Percentiles rank a stretch among this genome's conserved stretches.
These are phyloP conservation scores for Trichophyton verrucosum DNA, from an alignment of 2,329 filamentous ascomycete genomes.

Conservation along the genomic window DNA sequence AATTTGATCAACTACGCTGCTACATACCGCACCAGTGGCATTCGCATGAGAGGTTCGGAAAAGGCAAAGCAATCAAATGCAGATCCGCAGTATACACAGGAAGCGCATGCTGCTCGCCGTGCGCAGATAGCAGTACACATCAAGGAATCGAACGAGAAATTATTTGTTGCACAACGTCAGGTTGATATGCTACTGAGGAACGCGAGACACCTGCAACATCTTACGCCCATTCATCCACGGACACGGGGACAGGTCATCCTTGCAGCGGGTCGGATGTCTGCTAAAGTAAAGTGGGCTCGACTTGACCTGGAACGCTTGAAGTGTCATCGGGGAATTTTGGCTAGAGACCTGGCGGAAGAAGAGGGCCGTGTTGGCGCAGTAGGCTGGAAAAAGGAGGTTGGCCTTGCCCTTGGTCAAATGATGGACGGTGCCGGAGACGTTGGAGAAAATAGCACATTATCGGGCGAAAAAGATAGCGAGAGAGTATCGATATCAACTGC, in stretches of 20 bases:
- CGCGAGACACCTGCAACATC: constrained; percentile 73
- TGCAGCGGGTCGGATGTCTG: constrained; percentile 70
- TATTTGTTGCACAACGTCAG: constrained; percentile 59
- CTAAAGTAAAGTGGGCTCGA: constrained; percentile 85
- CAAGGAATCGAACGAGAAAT: constrained; percentile 64
- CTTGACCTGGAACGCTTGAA: constrained; percentile 86
- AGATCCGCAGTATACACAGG: constrained; percentile 69
- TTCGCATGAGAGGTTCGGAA: constrained; percentile 66
- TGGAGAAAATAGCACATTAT: not conserved
- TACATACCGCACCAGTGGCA: constrained; percentile 81
- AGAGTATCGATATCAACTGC: not conserved
- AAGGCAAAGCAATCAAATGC: constrained; percentile 59
- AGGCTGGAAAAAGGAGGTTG: constrained; percentile 4
- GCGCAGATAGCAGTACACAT: constrained; percentile 78
- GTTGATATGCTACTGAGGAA: constrained; percentile 77
- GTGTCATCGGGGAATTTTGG: constrained; percentile 79
- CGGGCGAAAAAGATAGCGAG: not conserved
- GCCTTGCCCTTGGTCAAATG: constrained; percentile 21
- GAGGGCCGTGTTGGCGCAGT: constrained; percentile 9
- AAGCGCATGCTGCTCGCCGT: constrained; percentile 69
- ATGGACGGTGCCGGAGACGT: constrained; percentile 10
- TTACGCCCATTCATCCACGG: constrained; percentile 84
- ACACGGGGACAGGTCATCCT: constrained; percentile 76
- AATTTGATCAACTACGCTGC: constrained; percentile 93
- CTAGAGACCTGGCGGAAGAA: constrained; percentile 76